Evolutionary conservation across 108 stramenopile genomes (phyloP).

Genomic region (Pseudonitzschia multiseries): DNA sequence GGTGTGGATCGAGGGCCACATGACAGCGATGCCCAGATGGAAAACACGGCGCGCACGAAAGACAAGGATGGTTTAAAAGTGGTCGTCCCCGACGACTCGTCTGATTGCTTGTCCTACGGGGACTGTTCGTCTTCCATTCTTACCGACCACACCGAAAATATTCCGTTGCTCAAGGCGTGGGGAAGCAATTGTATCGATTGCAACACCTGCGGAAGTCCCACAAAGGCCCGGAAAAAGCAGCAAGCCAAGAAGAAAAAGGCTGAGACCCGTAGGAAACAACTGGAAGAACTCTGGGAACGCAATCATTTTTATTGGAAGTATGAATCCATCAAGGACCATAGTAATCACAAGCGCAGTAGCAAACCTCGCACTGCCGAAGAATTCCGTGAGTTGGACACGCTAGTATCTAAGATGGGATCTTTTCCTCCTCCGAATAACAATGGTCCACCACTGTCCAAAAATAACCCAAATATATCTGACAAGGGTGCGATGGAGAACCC

Average conservation of each 20-base stretch:
- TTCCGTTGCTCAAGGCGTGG: not conserved
- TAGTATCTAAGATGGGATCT: not conserved
- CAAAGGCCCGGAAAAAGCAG: not conserved
- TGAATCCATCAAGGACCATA: not conserved
- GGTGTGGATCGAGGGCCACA: not conserved
- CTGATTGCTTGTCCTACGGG: not conserved
- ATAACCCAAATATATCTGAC: too few species aligned
- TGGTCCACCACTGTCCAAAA: too few species aligned
- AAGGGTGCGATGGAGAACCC: too few species aligned
- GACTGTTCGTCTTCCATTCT: not conserved
- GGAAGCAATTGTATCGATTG: not conserved
- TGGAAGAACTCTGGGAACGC: not conserved
- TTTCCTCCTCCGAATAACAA: not conserved
- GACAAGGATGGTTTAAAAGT: not conserved
- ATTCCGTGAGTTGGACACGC: not conserved
- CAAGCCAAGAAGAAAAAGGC: slow-evolving; percentile 8
- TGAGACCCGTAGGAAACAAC: not conserved
- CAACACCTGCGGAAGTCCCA: not conserved
- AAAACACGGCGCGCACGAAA: not conserved
- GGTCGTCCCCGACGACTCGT: not conserved
- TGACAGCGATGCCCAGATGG: not conserved
- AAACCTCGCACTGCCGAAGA: not conserved
- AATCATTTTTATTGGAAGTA: slow-evolving; percentile 7
- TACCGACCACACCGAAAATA: not conserved
- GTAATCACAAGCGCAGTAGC: not conserved